Evolutionary conservation across 2,329 filamentous ascomycete species (phyloP), one percentile per base, ranked within the genome.

Genomic region (Hypoxylon sp.): DNA sequence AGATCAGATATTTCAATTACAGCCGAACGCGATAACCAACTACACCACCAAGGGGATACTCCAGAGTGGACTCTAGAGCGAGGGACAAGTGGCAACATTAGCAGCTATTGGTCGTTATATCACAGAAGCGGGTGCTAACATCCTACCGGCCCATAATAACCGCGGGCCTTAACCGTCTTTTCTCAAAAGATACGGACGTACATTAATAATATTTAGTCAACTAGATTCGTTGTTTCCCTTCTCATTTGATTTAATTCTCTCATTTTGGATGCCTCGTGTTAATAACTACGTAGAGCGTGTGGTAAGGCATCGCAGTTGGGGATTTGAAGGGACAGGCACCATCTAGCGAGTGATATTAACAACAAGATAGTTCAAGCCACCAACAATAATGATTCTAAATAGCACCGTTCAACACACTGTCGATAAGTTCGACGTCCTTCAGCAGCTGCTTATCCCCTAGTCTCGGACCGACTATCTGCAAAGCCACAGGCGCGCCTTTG

Each of bases 401-500:
- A 44, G 48, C 63, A 1, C 59, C 51, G 66, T 77, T 77, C 46
- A 78, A 37, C 1, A 76, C 64, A 8, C 51, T 56, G 44, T 80
- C 78, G 47, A 80, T 72, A 2, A 75, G 46, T 58, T 77, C 74
- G 1, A 69, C 75, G 63, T 79, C 76, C 52, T 71, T 65, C 44
- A 80, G 61, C 11, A 80, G 64, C 48, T 80, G 77, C 54, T 75
- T 73, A 56, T 80, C 78, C 42, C 72, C 74, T 10, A 79, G 70
- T 57, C 76, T 73, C 9, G 72, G 73, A 3, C 76, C 78, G 2
- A 78, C 76, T 14, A 80, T 65, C 63, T 80, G 78, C 54, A 80
- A 68, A 19, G 75, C 74, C 6, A 79, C 74, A 1, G 78, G 79
- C 33, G 77, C 78, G 0, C 78, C 77, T 14, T 74, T 75, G 70